Base-by-base conservation (phyloP, 2,329 filamentous ascomycete genomes). In the Aspergillus versicolor region DNA sequence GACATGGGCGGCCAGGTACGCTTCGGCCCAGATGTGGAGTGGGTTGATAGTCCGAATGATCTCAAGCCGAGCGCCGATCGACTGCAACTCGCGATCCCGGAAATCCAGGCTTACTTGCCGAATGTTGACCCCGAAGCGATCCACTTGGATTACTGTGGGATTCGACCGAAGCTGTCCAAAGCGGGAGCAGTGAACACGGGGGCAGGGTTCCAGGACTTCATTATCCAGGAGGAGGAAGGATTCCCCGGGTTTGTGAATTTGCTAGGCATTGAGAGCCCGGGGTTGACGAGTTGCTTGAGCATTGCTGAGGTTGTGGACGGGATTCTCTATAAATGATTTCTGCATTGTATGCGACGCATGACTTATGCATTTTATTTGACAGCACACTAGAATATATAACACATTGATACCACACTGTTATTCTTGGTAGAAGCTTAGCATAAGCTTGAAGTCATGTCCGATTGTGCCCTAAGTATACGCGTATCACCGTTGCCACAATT, bases 1-100 rank as follows among this genome's bases (percentile, higher is more conserved):
- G 94, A 99, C 72, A 82, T 97, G 76, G 83, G 80, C 0, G 92
- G 93, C 0, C 85, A 90, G 1, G 82, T 97, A 43, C 88, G 91
- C 38, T 99, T 99, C 73, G 94, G 94, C 0, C 94, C 94, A 0
- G 94, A 99, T 70, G 89, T 97, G 13, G 91, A 97, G 73, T 97
- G 94, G 94, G 88, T 96, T 0, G 83, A 88, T 48, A 77, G 81
- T 1, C 85, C 91, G 0, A 75, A 77, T 8, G 86, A 96, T 67
- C 79, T 96, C n/a, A 78, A 80, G 2, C 88, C 89, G 15, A 91
- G 85, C 63, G 76, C 80, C 1, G 78, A 78, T 21, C 81, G 89
- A 12, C 77, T 96, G 54, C 72, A 77, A 2, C 79, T 84, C 40
- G 92, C 92, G 0, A 73, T 96, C 0, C 78, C 78, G 11, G 90